Conservation (phyloP, 1,139 yeast genomes). For the Kodamaea alishanica region DNA sequence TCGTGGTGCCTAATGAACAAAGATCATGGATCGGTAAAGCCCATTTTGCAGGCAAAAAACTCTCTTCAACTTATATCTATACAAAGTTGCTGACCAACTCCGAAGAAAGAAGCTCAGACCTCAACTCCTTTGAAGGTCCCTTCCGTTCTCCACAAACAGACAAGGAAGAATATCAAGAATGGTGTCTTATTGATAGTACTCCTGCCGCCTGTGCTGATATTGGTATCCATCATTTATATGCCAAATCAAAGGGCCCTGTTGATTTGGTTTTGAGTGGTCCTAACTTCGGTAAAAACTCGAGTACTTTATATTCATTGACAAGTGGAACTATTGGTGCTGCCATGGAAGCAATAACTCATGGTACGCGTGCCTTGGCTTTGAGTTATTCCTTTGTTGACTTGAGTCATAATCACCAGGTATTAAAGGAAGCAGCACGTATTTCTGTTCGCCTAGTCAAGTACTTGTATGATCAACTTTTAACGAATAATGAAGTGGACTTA, state of each 20-base stretch:
- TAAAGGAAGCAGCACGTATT: conserved; percentile 65
- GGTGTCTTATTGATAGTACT: conserved; percentile 86
- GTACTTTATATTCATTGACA: conserved; percentile 84
- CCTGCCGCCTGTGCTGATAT: conserved; percentile 96
- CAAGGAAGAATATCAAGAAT: conserved; percentile 54
- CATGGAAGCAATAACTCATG: conserved; percentile 86
- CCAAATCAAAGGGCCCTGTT: conserved; percentile 49
- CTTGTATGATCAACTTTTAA: conserved; percentile 56
- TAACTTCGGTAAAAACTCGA: conserved; percentile 88
- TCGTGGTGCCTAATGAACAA: conserved; percentile 71
- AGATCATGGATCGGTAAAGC: conserved; percentile 98
- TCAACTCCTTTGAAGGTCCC: conserved; percentile 66
- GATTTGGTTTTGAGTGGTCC: conserved; percentile 94
- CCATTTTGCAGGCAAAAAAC: conserved; percentile 81
- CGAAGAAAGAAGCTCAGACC: conserved; percentile 17
- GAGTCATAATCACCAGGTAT: conserved; percentile 49
- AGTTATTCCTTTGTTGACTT: conserved; percentile 72
- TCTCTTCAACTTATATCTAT: conserved; percentile 65
- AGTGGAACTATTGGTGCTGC: conserved; percentile 99
- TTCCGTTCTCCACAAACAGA: conserved; percentile 44
- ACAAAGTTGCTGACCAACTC: conserved; percentile 37
- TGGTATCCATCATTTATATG: conserved; percentile 71
- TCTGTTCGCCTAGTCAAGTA: conserved; percentile 61
- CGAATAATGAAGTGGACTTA: conserved; percentile 51
- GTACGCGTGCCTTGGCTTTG: conserved; percentile 70